phyloP scores from a whole-genome alignment of 1,284 basidiomycete species.

The Cronartium quercuum region DNA sequence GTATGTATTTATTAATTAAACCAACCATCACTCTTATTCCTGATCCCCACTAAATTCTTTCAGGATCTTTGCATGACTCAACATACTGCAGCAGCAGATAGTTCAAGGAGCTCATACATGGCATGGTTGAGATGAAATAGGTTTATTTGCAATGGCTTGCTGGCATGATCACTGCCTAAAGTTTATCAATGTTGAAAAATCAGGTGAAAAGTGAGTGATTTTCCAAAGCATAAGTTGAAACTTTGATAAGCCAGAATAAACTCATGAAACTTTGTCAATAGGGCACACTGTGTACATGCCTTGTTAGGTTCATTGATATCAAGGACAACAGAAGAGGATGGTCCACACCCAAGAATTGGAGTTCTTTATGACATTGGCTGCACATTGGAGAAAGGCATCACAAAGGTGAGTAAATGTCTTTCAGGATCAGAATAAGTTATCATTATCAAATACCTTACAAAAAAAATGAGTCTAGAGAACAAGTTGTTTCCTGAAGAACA shows the following conservation, averaged over 20 bases:
- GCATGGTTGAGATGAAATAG: constrained; percentile 11
- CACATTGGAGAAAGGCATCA: not conserved
- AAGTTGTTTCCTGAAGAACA: too few species aligned
- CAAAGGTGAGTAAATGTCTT: not conserved
- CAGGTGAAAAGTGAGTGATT: not conserved
- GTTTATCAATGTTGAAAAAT: not conserved
- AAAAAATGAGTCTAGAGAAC: too few species aligned
- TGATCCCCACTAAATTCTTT: not conserved
- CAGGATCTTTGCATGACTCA: not conserved
- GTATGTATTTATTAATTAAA: not conserved
- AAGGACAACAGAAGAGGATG: too few species aligned
- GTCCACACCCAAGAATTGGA: not conserved
- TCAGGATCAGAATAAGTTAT: too few species aligned
- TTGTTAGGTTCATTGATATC: too few species aligned
- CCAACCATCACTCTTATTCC: not conserved
- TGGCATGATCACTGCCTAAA: constrained; percentile 9
- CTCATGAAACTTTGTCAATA: too few species aligned
- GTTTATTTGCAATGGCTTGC: constrained; percentile 23
- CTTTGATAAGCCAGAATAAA: not conserved
- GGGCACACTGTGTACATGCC: too few species aligned
- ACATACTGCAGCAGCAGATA: not conserved
- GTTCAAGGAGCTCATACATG: not conserved
- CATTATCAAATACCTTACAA: too few species aligned
- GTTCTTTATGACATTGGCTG: not conserved
- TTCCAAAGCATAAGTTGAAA: not conserved